Evolutionary conservation across 2,329 filamentous ascomycete species (phyloP), one percentile per base, ranked within the genome.

Genomic region (Cryphonectria nitschkei): DNA sequence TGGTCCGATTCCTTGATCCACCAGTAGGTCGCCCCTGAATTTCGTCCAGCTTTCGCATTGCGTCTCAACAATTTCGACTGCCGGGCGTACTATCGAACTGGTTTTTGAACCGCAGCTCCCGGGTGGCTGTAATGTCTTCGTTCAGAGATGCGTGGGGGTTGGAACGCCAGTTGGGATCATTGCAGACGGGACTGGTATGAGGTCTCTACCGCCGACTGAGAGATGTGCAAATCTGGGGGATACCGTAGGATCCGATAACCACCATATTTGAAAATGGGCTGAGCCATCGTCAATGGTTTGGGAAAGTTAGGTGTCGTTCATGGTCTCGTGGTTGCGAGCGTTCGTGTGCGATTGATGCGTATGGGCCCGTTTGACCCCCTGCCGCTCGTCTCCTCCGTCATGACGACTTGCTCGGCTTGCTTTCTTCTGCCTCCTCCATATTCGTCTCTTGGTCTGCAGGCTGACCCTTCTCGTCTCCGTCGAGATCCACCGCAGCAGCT

Each of bases 401-500:
- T 70, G 70, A 70, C 37, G 70, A 58, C 34, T 41, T 41, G 9
- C 39, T 65, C 13, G 54, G 61, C 32, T 64, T 52, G 56, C n/a
- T 62, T 7, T 37, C 46, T 13, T 46, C 68, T 37, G 9, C 32
- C 34, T 29, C 41, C 22, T 62, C 68, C 3, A 14, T 61, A 46
- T 46, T 43, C 43, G 32, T 69, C 71, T 52, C 61, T 26, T 41
- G 52, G 67, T 72, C 69, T 14, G 76, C 75, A 0, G 65, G 70
- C 54, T 78, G 77, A 1, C 71, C 75, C 5, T 78, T 78, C 3
- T 76, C 78, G 0, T 75, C 80, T 13, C 78, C 82, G 43, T 78
- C 78, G 41, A 85, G 74, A 72, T 83, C 79, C 3, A 84, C 78
- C 0, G 78, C 80, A 46, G 78, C 80, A 0, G 82, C 79, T 0